Evolutionary conservation across 371 early-diverging fungal species (phyloP).

Genomic region (Paraphysoderma sedebokerense): DNA sequence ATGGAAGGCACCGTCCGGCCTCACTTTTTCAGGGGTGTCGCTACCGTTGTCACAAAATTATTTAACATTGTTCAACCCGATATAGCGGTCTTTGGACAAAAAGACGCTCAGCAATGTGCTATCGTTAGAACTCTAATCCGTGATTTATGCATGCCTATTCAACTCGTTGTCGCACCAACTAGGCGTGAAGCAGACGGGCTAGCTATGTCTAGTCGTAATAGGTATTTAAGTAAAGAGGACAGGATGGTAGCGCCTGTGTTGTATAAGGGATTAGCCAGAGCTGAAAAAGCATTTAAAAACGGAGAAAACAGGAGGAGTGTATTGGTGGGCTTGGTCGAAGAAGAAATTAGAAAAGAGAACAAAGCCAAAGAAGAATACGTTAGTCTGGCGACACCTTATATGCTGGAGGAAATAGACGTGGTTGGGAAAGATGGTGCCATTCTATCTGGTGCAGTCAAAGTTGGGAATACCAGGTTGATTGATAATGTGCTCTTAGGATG

Average conservation of each 20-base stretch:
- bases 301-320: constrained; percentile 26
- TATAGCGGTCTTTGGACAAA: constrained; percentile 81
- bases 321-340: constrained; percentile 23
- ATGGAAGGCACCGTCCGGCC: constrained; percentile 84
- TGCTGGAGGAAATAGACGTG: constrained; percentile 40
- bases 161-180: constrained; percentile 60
- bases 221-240: constrained; percentile 56
- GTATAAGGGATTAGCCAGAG: constrained; percentile 45
- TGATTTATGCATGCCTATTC: constrained; percentile 62
- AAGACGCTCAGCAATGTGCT: constrained; percentile 91
- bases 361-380: constrained; percentile 63
- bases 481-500: constrained; percentile 67
- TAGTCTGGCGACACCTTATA: constrained; percentile 50
- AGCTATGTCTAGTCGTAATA: constrained; percentile 80
- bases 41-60: constrained; percentile 87
- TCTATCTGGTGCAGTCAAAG: constrained; percentile 69
- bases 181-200: constrained; percentile 67
- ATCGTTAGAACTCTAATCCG: constrained; percentile 61
- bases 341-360: constrained; percentile 14
- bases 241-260: constrained; percentile 54
- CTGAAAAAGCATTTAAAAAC: constrained; percentile 23
- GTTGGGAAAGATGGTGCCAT: constrained; percentile 47
- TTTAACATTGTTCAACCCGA: constrained; percentile 79
- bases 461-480: constrained; percentile 81
- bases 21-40: constrained; percentile 94